Percentiles rank a stretch among this genome's conserved stretches.
Conservation (phyloP, 305 asterid species). For the Andrographis paniculata region DNA sequence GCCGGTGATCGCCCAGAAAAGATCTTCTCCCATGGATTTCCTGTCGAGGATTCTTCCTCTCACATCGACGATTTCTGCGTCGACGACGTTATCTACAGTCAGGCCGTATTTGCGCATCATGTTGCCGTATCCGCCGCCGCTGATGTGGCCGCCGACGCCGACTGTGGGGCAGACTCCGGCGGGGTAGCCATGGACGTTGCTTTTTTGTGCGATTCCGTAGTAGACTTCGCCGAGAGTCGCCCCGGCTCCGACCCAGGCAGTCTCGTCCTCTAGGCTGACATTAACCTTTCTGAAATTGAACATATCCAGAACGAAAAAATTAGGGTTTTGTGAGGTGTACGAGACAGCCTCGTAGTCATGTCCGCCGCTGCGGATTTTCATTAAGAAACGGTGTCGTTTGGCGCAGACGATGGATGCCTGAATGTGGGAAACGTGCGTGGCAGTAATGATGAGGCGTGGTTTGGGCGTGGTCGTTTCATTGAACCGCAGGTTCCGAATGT, state of each 20-base stretch:
- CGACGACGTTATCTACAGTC: constrained; percentile 25
- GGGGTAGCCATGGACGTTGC: constrained; percentile 30
- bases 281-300: constrained; percentile 21
- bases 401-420: constrained; percentile 33
- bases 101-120: constrained; percentile 28
- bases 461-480: constrained; percentile 13
- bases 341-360: constrained; percentile 44
- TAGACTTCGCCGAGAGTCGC: constrained; percentile 41
- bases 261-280: constrained; percentile 14
- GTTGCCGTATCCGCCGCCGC: constrained; percentile 31
- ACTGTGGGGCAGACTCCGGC: constrained; percentile 31
- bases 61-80: constrained; percentile 22
- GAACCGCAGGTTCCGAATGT: constrained; percentile 20
- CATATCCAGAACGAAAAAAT: constrained; percentile 35
- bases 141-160: constrained; percentile 31
- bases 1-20: constrained; percentile 37
- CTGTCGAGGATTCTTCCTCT: constrained; percentile 24
- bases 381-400: constrained; percentile 25
- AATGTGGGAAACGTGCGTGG: constrained; percentile 27
- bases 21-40: constrained; percentile 30
- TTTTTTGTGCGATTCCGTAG: constrained; percentile 21
- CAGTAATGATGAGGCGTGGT: constrained; percentile 36
- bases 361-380: constrained; percentile 41
- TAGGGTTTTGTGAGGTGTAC: constrained; percentile 23
- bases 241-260: constrained; percentile 43